Evolutionary conservation across 305 asterid species (phyloP).

Genomic region (Ajuga reptans): DNA sequence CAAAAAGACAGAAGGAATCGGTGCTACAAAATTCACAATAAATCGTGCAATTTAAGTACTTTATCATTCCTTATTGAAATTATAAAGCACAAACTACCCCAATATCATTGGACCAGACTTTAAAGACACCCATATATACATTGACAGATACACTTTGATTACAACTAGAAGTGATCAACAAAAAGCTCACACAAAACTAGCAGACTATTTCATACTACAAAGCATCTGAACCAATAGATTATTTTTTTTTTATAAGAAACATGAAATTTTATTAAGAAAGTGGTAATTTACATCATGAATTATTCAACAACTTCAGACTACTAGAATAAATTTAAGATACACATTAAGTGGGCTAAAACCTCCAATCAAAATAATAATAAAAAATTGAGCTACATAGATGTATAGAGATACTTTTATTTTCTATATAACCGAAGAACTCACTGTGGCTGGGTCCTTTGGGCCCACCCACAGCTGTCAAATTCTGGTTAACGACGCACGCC

Average conservation of each 20-base stretch:
- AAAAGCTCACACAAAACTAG: background rate
- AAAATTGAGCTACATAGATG: background rate
- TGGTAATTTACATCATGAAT: too few relatives aligned
- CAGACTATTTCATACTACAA: background rate
- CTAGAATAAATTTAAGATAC: too few relatives aligned
- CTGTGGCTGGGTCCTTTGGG: background rate
- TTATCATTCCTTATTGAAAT: background rate
- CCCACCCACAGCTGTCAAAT: background rate
- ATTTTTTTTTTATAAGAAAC: too few relatives aligned
- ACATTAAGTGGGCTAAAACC: background rate
- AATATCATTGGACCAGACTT: background rate
- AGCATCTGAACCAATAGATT: background rate
- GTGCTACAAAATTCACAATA: background rate
- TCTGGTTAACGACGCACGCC: background rate
- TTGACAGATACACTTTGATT: background rate
- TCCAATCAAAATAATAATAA: background rate
- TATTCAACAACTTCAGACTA: too few relatives aligned
- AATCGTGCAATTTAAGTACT: background rate
- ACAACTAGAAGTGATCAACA: conserved; percentile 1
- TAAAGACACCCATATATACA: background rate
- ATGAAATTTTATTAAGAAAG: too few relatives aligned
- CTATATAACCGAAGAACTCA: background rate
- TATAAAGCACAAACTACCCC: background rate
- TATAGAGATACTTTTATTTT: too few relatives aligned
- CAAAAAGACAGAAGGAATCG: too few relatives aligned